Evolutionary conservation across 129 eudicot genomes (phyloP).

Genomic region (Rutidosis leptorrhynchoides): DNA sequence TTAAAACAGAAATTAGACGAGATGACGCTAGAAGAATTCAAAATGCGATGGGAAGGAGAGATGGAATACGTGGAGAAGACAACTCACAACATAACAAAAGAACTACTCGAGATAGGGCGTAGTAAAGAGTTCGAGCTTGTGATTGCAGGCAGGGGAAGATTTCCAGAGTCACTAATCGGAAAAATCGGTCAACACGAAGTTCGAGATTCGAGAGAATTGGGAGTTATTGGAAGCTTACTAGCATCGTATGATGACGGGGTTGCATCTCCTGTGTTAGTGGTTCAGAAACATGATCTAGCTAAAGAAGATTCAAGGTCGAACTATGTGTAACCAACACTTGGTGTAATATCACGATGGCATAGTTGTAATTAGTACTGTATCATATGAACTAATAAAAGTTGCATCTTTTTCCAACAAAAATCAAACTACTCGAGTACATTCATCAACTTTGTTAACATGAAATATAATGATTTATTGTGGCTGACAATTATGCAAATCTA

Average conservation of each 20-base stretch:
- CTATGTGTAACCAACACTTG: slow-evolving; percentile 18
- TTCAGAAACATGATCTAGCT: slow-evolving; percentile 42
- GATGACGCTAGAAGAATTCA: slow-evolving; percentile 33
- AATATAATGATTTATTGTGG: neutral
- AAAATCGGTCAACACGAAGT: slow-evolving; percentile 35
- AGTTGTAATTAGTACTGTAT: neutral
- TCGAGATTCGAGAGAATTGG: slow-evolving; percentile 44
- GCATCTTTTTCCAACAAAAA: too few species aligned
- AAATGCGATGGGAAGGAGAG: slow-evolving; percentile 39
- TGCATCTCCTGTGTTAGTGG: slow-evolving; percentile 48
- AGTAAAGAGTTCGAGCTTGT: slow-evolving; percentile 45
- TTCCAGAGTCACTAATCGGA: slow-evolving; percentile 33
- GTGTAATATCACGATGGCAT: slow-evolving; percentile 10
- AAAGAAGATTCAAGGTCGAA: slow-evolving; percentile 27
- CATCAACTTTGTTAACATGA: neutral
- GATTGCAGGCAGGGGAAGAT: slow-evolving; percentile 50
- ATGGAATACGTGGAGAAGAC: slow-evolving; percentile 42
- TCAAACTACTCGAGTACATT: neutral
- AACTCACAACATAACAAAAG: slow-evolving; percentile 33
- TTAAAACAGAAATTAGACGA: slow-evolving; percentile 42
- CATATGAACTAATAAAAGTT: too few species aligned
- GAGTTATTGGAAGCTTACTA: slow-evolving; percentile 46
- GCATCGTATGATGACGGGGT: slow-evolving; percentile 43
- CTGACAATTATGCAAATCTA: slow-evolving; percentile 6
- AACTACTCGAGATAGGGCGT: slow-evolving; percentile 38